Percentiles rank a stretch among this genome's conserved stretches.
Evolutionary conservation across 306 rosid genomes (phyloP).

Genomic region (Quercus wislizeni): DNA sequence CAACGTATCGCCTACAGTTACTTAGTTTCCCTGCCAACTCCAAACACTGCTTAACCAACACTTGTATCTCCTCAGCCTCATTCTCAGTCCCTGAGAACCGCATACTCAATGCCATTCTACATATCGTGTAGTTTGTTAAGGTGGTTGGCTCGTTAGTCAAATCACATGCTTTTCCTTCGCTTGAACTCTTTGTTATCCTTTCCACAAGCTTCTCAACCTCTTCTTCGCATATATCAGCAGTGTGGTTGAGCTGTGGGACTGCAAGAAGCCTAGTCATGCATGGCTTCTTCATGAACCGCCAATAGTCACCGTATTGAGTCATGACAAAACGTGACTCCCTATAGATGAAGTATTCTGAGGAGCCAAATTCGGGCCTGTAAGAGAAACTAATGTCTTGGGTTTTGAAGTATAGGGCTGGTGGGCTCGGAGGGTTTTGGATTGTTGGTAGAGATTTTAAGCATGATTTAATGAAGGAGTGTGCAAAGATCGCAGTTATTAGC

Average conservation of each 20-base stretch:
- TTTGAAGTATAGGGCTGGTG: constrained; percentile 20
- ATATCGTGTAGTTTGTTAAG: constrained; percentile 45
- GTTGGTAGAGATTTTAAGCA: background rate
- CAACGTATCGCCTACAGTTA: constrained; percentile 56
- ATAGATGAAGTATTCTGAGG: constrained; percentile 40
- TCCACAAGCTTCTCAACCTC: constrained; percentile 40
- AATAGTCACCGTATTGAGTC: constrained; percentile 54
- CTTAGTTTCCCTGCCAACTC: constrained; percentile 43
- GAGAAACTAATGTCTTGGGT: constrained; percentile 50
- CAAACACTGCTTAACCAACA: constrained; percentile 33
- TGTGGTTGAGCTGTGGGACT: constrained; percentile 27
- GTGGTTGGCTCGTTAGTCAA: constrained; percentile 32
- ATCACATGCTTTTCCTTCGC: constrained; percentile 20
- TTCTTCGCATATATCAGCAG: constrained; percentile 25
- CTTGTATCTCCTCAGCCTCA: constrained; percentile 38
- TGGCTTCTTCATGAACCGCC: constrained; percentile 66
- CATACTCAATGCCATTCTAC: constrained; percentile 58
- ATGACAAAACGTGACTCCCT: constrained; percentile 42
- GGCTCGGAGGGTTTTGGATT: no score
- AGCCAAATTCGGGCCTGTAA: constrained; percentile 43
- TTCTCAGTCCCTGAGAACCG: constrained; percentile 26
- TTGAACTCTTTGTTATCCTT: constrained; percentile 17
- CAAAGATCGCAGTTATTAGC: background rate
- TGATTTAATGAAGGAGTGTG: constrained; percentile 3
- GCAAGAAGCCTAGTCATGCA: constrained; percentile 55